A percentile compares a stretch with the other conserved stretches of the same genome.
Conservation (phyloP, 2,329 filamentous ascomycete genomes). For the Penicillium sp. region DNA sequence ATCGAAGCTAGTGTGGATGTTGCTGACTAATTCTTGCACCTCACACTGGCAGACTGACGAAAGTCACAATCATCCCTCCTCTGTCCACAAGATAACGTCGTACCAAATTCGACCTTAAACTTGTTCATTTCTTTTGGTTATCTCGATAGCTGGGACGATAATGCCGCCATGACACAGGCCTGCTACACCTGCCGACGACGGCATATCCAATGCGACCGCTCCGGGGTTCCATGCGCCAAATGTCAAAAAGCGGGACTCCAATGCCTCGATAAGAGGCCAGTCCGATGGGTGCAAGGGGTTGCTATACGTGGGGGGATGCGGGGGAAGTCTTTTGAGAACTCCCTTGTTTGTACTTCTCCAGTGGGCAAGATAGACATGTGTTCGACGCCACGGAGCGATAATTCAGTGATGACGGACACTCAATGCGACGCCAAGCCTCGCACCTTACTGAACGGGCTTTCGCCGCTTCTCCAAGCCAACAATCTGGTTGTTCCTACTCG, state of each 20-base stretch:
- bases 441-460: background rate
- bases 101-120: background rate
- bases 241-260: constrained; percentile 40
- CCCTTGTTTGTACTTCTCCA: constrained; percentile 4
- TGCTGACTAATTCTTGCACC: background rate
- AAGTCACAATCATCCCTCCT: background rate
- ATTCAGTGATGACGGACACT: background rate
- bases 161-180: constrained; percentile 19
- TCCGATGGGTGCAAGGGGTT: constrained; percentile 44
- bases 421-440: background rate
- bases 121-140: background rate
- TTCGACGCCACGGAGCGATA: background rate
- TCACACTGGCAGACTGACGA: background rate
- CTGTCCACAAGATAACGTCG: background rate
- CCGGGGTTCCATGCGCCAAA: constrained; percentile 37
- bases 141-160: background rate
- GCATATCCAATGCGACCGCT: constrained; percentile 41
- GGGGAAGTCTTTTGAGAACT: constrained; percentile 27
- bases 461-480: background rate
- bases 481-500: background rate
- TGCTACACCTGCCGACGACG: constrained; percentile 45
- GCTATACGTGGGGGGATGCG: constrained; percentile 40
- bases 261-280: constrained; percentile 39
- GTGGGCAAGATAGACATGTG: background rate
- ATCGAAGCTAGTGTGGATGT: background rate